Conservation (phyloP, 177 flowering plant species). For the Vitis hybrid region DNA sequence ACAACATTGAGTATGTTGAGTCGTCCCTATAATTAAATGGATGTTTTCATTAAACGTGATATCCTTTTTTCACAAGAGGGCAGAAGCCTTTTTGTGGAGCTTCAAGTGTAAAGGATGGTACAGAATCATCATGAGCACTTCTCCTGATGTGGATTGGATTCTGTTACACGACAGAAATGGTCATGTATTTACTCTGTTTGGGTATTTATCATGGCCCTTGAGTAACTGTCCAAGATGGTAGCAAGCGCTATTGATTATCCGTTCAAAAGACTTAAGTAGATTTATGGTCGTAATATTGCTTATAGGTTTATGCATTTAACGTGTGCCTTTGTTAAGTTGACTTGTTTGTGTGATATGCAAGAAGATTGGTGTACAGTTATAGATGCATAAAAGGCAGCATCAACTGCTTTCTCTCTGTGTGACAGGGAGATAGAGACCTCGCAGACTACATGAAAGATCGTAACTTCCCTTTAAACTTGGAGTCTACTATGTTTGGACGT, state of each 20-base stretch:
- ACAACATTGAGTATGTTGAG: no score
- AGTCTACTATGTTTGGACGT: slow-evolving; percentile 85
- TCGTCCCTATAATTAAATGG: no score
- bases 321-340: neutral
- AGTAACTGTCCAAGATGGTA: neutral
- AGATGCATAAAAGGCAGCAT: neutral
- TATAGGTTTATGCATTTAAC: neutral
- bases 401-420: slow-evolving; percentile 13
- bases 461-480: slow-evolving; percentile 84
- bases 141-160: no score
- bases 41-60: no score
- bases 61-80: no score
- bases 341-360: neutral
- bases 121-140: no score
- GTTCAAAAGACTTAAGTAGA: neutral
- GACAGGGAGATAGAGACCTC: slow-evolving; percentile 79
- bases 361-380: neutral
- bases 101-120: no score
- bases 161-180: no score
- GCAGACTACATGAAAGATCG: slow-evolving; percentile 88
- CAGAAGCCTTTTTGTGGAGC: no score
- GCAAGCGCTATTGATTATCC: no score
- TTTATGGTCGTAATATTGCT: neutral
- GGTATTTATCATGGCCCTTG: no score
- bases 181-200: no score